Conservation (phyloP, 768 basidiomycete genomes). For the Pulveroboletus sp. region DNA sequence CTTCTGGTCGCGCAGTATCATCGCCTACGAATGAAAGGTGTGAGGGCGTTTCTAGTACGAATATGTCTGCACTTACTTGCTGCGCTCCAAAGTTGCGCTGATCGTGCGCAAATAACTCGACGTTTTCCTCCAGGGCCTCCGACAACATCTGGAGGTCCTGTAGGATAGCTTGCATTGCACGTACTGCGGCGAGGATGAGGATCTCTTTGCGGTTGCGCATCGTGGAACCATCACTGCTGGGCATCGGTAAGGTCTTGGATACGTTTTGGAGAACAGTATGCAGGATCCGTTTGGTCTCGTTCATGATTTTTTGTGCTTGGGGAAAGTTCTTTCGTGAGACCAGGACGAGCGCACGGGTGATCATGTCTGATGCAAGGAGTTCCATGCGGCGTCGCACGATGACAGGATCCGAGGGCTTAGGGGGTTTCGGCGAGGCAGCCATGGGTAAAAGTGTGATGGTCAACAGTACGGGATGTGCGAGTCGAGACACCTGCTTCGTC, state of each 20-base stretch:
- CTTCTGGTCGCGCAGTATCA: slow-evolving; percentile 94
- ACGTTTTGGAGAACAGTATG: slow-evolving; percentile 86
- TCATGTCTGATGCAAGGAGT: slow-evolving; percentile 94
- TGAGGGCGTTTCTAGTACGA: background rate
- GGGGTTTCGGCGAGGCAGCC: slow-evolving; percentile 32
- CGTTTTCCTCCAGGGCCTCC: slow-evolving; percentile 88
- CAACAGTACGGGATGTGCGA: slow-evolving; percentile 91
- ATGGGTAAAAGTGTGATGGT: slow-evolving; percentile 85
- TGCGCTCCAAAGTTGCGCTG: slow-evolving; percentile 96
- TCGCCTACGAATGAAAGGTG: slow-evolving; percentile 55
- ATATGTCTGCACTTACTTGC: slow-evolving; percentile 55
- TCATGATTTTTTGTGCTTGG: slow-evolving; percentile 87
- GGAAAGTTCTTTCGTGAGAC: slow-evolving; percentile 88
- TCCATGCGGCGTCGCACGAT: slow-evolving; percentile 96
- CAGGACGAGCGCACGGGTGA: slow-evolving; percentile 87
- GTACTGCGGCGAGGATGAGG: slow-evolving; percentile 64
- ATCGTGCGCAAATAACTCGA: slow-evolving; percentile 88
- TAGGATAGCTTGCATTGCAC: slow-evolving; percentile 79
- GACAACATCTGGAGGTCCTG: slow-evolving; percentile 83
- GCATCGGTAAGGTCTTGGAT: slow-evolving; percentile 64
- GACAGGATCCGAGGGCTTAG: slow-evolving; percentile 68
- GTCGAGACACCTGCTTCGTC: slow-evolving; percentile 76
- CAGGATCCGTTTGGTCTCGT: slow-evolving; percentile 88
- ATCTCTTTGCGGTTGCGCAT: slow-evolving; percentile 75
- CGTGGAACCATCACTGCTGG: slow-evolving; percentile 43